Conservation (phyloP, 495 filamentous ascomycete species). For the Daldinia concentrica region DNA sequence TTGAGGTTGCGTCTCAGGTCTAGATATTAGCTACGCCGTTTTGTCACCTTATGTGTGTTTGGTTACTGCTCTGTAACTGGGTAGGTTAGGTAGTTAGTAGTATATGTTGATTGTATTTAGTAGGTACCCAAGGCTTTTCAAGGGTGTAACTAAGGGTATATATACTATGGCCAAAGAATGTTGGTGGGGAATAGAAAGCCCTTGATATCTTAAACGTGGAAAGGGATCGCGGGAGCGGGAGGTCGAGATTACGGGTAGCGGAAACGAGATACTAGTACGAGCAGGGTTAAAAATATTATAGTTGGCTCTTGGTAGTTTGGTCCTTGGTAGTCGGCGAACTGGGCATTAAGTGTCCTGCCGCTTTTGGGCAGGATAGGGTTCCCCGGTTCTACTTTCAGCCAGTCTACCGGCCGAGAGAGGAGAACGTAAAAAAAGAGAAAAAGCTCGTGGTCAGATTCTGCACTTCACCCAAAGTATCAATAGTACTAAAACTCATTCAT, state of each 20-base stretch:
- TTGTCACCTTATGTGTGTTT: slow-evolving; percentile 5
- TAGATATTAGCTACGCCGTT: slow-evolving; percentile 1
- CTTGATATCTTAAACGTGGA: slow-evolving; percentile 15
- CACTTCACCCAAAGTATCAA: slow-evolving; percentile 10
- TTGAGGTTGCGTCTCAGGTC: slow-evolving; percentile 29
- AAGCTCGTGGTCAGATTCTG: slow-evolving; percentile 7
- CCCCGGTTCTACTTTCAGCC: neutral
- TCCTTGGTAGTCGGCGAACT: slow-evolving; percentile 4
- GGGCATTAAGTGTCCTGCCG: slow-evolving; percentile 19
- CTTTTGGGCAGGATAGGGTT: slow-evolving; percentile 14
- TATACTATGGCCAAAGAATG: neutral
- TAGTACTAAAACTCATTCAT: neutral
- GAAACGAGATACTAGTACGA: slow-evolving; percentile 19
- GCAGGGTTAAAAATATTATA: slow-evolving; percentile 19
- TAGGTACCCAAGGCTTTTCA: neutral
- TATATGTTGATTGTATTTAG: slow-evolving; percentile 4
- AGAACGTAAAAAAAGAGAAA: neutral
- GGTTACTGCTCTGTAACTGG: neutral
- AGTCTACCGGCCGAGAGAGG: neutral
- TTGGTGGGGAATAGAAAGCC: slow-evolving; percentile 7
- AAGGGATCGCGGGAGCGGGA: slow-evolving; percentile 19
- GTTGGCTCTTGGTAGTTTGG: slow-evolving; percentile 12
- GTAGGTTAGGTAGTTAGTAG: too few species aligned
- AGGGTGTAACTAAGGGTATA: neutral
- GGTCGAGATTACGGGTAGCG: slow-evolving; percentile 18